Evolutionary conservation across 2,329 filamentous ascomycete species (phyloP).

Genomic region (Exophiala sp.): DNA sequence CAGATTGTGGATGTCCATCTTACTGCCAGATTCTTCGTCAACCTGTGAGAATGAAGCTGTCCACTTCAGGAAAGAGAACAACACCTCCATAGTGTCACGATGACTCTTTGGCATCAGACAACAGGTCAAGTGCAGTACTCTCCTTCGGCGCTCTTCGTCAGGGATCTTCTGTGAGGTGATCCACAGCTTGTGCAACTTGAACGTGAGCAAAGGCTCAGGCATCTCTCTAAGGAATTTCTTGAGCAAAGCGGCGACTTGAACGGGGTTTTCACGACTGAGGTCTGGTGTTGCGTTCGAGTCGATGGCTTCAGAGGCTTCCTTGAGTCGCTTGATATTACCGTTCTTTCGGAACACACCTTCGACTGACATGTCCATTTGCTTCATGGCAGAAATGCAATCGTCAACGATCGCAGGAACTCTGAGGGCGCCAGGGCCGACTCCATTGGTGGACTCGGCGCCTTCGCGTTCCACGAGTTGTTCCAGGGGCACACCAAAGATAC

Average conservation of each 20-base stretch:
- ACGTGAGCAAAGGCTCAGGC: slow-evolving; percentile 88
- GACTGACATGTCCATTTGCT: slow-evolving; percentile 97
- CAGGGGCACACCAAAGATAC: slow-evolving; percentile 84
- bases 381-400: slow-evolving; percentile 89
- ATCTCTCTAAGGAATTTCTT: slow-evolving; percentile 95
- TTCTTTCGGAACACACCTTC: slow-evolving; percentile 99
- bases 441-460: slow-evolving; percentile 95
- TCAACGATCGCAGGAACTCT: slow-evolving; percentile 94
- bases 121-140: slow-evolving; percentile 84
- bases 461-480: slow-evolving; percentile 89
- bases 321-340: slow-evolving; percentile 92
- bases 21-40: slow-evolving; percentile 93
- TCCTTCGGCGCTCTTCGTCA: slow-evolving; percentile 75
- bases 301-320: slow-evolving; percentile 79
- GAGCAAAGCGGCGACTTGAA: slow-evolving; percentile 87
- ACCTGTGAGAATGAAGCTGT: slow-evolving; percentile 95
- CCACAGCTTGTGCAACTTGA: slow-evolving; percentile 90
- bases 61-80: slow-evolving; percentile 97
- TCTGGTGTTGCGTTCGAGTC: slow-evolving; percentile 84
- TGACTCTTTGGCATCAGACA: slow-evolving; percentile 90
- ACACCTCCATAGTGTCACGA: slow-evolving; percentile 87
- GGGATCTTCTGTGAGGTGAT: slow-evolving; percentile 83
- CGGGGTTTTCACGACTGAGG: slow-evolving; percentile 81
- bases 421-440: slow-evolving; percentile 85
- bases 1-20: slow-evolving; percentile 98